A percentile compares a stretch with the other conserved stretches of the same genome.
phyloP scores from a whole-genome alignment of 2,329 filamentous ascomycete genomes.

The Coleophoma eucalyptorum region DNA sequence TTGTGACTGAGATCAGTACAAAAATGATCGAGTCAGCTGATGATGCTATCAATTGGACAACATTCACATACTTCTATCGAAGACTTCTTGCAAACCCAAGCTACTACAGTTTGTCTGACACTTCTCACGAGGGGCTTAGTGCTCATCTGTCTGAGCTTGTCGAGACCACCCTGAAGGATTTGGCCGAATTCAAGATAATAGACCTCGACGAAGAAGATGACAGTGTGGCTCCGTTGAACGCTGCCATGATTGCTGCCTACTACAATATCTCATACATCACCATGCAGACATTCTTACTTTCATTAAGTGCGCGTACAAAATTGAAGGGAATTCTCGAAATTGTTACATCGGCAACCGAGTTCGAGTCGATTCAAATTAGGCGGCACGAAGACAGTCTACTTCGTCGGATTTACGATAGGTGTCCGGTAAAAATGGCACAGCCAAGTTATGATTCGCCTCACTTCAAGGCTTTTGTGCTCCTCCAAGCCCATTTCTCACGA shows the following conservation, averaged over 20 bases:
- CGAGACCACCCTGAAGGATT: conserved; percentile 85
- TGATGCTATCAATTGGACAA: conserved; percentile 97
- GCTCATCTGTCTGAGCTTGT: conserved; percentile 92
- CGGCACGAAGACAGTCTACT: conserved; percentile 87
- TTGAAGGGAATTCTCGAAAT: conserved; percentile 97
- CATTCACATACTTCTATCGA: conserved; percentile 97
- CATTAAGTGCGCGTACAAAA: conserved; percentile 83
- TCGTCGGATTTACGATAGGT: conserved; percentile 86
- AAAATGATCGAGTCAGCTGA: conserved; percentile 94
- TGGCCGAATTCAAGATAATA: conserved; percentile 91
- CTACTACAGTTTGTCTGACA: conserved; percentile 87
- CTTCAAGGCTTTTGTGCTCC: conserved; percentile 95
- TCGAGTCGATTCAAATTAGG: conserved; percentile 90
- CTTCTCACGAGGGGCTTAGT: conserved; percentile 89
- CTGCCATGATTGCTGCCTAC: conserved; percentile 97
- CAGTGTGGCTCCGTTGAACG: conserved; percentile 82
- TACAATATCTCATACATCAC: conserved; percentile 99
- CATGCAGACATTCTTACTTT: conserved; percentile 97
- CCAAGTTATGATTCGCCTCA: conserved; percentile 87
- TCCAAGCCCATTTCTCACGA: conserved; percentile 95
- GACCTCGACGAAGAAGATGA: conserved; percentile 95
- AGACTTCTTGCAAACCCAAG: conserved; percentile 92
- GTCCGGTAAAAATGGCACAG: conserved; percentile 93
- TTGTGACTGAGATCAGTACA: conserved; percentile 95
- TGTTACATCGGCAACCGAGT: conserved; percentile 93